A percentile compares a stretch with the other conserved stretches of the same genome.
phyloP scores from a whole-genome alignment of 768 basidiomycete genomes.

The Lactarius tabidus region DNA sequence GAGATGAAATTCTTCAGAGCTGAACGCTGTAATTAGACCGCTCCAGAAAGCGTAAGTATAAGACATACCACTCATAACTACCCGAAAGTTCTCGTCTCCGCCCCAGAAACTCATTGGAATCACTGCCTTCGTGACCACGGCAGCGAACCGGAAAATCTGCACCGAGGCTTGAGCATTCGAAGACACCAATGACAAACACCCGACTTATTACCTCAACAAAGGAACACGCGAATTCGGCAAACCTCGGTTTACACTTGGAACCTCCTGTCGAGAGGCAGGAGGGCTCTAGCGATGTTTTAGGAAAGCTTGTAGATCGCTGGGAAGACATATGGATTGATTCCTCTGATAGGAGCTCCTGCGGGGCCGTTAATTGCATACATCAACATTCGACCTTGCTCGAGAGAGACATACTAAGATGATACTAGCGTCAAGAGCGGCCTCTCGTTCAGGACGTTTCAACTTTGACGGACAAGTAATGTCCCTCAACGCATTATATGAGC shows the following conservation, averaged over 20 bases:
- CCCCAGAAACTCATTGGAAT: constrained; percentile 84
- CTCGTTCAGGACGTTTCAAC: constrained; percentile 40
- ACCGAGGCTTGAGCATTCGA: neutral
- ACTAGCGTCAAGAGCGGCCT: constrained; percentile 51
- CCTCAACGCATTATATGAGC: constrained; percentile 62
- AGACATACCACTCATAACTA: constrained; percentile 49
- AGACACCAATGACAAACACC: neutral
- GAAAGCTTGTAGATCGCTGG: constrained; percentile 40
- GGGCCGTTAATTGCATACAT: neutral
- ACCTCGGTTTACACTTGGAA: constrained; percentile 59
- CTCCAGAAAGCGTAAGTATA: neutral
- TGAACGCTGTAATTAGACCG: constrained; percentile 30
- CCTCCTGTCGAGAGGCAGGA: constrained; percentile 42
- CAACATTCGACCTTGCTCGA: constrained; percentile 1
- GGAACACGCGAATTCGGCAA: constrained; percentile 70
- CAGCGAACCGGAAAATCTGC: constrained; percentile 69
- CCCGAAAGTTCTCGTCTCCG: constrained; percentile 54
- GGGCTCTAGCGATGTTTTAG: constrained; percentile 51
- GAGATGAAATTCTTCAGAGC: constrained; percentile 73
- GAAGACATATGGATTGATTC: constrained; percentile 51
- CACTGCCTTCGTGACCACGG: constrained; percentile 57
- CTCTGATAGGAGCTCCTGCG: constrained; percentile 75
- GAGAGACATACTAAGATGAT: constrained; percentile 52
- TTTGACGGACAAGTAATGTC: constrained; percentile 75
- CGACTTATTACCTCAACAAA: constrained; percentile 51